These are phyloP conservation scores for Penicillium crystallinum DNA, from an alignment of 495 filamentous ascomycete species.

Conservation along the genomic window DNA sequence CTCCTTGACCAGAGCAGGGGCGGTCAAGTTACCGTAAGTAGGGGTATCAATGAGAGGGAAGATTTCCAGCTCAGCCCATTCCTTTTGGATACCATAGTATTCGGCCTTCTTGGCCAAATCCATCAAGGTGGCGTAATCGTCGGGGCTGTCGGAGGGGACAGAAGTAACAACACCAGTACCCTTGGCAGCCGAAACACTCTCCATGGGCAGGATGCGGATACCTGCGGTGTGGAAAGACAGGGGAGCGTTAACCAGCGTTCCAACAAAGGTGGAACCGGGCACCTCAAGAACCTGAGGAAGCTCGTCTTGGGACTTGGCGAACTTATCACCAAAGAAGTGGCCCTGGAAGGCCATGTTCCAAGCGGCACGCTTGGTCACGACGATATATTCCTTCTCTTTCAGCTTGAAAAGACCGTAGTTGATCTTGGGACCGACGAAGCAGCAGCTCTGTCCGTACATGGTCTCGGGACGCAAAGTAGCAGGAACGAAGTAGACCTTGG, in stretches of 20 bases:
- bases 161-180: constrained; percentile 95
- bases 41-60: constrained; percentile 86
- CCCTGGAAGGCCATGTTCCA: constrained; percentile 96
- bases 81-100: constrained; percentile 93
- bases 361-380: constrained; percentile 81
- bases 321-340: constrained; percentile 70
- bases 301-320: constrained; percentile 55
- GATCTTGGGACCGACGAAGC: constrained; percentile 89
- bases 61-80: constrained; percentile 90
- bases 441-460: constrained; percentile 96
- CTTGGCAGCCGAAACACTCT: constrained; percentile 82
- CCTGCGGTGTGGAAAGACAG: constrained; percentile 80
- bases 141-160: constrained; percentile 91
- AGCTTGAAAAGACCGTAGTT: constrained; percentile 87
- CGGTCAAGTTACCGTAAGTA: constrained; percentile 78
- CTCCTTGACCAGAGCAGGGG: constrained; percentile 77
- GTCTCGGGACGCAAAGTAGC: constrained; percentile 94
- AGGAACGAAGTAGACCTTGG: constrained; percentile 82
- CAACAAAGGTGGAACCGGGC: constrained; percentile 73
- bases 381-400: constrained; percentile 75
- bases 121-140: constrained; percentile 84
- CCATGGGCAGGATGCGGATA: constrained; percentile 91
- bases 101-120: constrained; percentile 96
- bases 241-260: constrained; percentile 80
- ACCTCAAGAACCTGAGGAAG: constrained; percentile 56